These are phyloP conservation scores for Zoysia matrella DNA, from an alignment of 202 grass and related monocot species.

Conservation along the genomic window DNA sequence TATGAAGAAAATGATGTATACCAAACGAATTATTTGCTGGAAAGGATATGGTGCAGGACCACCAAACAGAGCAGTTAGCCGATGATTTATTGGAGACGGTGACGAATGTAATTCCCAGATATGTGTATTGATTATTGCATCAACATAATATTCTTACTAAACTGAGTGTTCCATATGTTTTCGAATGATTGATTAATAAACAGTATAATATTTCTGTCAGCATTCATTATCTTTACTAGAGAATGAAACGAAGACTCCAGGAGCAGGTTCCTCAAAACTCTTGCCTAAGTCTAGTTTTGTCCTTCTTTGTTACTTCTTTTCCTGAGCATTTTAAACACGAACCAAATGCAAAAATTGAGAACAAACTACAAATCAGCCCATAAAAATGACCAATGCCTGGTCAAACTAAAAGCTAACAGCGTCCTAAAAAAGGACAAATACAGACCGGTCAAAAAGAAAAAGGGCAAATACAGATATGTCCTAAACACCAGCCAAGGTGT, in stretches of 20 bases:
- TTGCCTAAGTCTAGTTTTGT: background rate
- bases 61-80: no score
- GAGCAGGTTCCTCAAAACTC: background rate
- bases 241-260: background rate
- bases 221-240: background rate
- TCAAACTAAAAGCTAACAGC: background rate
- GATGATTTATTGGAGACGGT: no score
- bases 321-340: background rate
- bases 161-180: background rate
- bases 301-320: background rate
- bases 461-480: slow-evolving; percentile 35
- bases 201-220: background rate
- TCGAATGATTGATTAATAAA: background rate
- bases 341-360: background rate
- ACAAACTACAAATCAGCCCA: background rate
- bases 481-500: slow-evolving; percentile 15
- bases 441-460: no score
- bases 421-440: slow-evolving; percentile 16
- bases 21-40: background rate
- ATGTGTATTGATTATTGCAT: background rate
- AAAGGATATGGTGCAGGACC: no score
- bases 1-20: background rate
- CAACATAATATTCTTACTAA: background rate
- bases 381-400: background rate
- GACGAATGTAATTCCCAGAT: background rate